These are phyloP conservation scores for Diaporthe nobilis DNA, from an alignment of 2,329 filamentous ascomycete genomes.

Conservation along the genomic window DNA sequence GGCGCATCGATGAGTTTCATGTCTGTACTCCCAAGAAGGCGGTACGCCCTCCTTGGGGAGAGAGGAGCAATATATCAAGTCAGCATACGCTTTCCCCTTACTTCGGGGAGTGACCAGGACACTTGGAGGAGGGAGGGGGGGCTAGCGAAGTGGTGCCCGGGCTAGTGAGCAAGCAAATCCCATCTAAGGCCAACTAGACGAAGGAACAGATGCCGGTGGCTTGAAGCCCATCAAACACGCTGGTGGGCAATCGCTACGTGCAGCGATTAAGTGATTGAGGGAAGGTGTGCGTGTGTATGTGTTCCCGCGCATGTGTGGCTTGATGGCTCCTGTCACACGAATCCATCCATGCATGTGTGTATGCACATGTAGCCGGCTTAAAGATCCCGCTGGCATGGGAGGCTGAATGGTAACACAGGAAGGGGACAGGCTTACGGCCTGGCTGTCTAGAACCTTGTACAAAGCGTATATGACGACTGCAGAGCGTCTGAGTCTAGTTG, in stretches of 20 bases:
- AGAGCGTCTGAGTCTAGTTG: background rate
- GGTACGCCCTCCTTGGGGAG: background rate
- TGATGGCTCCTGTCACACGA: background rate
- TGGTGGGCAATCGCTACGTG: background rate
- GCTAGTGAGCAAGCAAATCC: constrained; percentile 1
- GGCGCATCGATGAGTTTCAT: constrained; percentile 25
- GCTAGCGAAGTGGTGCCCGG: background rate
- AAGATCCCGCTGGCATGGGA: background rate
- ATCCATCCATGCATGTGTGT: background rate
- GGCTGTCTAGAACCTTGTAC: background rate
- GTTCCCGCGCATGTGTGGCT: background rate
- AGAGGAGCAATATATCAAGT: background rate
- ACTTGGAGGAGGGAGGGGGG: background rate
- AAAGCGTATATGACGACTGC: background rate
- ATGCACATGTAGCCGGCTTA: background rate
- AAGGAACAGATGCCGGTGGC: background rate
- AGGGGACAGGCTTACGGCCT: background rate
- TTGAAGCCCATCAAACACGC: background rate
- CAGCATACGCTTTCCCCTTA: background rate
- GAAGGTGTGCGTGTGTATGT: background rate
- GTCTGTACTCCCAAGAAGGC: background rate
- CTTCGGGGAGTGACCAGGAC: background rate
- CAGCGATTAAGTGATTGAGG: background rate
- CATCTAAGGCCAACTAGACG: too few relatives aligned
- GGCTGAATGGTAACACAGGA: background rate